phyloP scores from a whole-genome alignment of 768 basidiomycete genomes.

The Russula brevipes region DNA sequence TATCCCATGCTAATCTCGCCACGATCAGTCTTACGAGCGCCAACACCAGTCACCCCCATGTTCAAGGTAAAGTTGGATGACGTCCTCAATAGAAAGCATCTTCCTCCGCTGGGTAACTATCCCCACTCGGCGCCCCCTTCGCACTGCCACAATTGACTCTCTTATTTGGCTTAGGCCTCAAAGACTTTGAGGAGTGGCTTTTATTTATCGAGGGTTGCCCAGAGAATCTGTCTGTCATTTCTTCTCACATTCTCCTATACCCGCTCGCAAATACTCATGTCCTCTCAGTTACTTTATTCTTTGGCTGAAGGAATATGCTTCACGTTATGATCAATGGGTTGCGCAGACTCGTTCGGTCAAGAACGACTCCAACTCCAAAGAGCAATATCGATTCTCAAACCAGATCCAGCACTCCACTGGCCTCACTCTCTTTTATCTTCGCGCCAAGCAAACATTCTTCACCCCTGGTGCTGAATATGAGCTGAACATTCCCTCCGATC shows the following conservation, averaged over 20 bases:
- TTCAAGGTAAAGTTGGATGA: constrained; percentile 68
- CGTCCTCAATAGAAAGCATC: constrained; percentile 67
- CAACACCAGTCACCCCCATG: constrained; percentile 48
- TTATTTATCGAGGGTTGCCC: constrained; percentile 70
- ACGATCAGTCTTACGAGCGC: background rate
- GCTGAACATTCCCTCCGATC: constrained; percentile 60
- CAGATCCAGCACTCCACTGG: constrained; percentile 30
- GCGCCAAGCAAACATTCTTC: constrained; percentile 78
- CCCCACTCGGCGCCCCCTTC: constrained; percentile 6
- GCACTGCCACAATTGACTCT: background rate
- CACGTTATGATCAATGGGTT: constrained; percentile 42
- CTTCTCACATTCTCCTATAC: background rate
- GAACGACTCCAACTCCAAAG: constrained; percentile 11
- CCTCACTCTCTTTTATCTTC: constrained; percentile 68
- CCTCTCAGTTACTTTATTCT: constrained; percentile 64
- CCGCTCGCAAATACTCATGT: constrained; percentile 1
- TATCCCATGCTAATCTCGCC: background rate
- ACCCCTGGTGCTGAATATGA: constrained; percentile 68
- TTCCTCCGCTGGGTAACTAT: constrained; percentile 63
- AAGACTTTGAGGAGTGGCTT: constrained; percentile 66
- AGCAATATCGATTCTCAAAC: constrained; percentile 23
- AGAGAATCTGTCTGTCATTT: constrained; percentile 59
- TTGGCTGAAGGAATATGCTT: constrained; percentile 72
- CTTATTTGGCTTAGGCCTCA: constrained; percentile 29
- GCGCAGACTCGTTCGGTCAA: constrained; percentile 21